Conservation (phyloP, 371 early-diverging fungal genomes). For the Chytridiales sp. region DNA sequence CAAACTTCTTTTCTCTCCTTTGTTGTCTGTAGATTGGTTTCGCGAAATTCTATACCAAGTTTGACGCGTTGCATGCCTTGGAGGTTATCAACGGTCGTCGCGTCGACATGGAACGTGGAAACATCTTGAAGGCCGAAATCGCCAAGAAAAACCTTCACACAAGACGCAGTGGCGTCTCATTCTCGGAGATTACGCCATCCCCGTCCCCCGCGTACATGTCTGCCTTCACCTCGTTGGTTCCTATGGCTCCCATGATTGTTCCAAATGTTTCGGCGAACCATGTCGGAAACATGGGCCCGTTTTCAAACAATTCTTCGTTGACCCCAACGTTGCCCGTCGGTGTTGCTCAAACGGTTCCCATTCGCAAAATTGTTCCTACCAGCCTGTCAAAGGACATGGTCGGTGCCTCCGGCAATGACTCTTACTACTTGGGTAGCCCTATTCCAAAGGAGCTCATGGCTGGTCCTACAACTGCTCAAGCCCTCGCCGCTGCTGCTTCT, state of each 20-base stretch:
- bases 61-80: slow-evolving; percentile 84
- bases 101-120: slow-evolving; percentile 81
- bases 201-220: neutral
- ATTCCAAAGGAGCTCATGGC: too few relatives aligned
- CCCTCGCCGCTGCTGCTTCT: too few relatives aligned
- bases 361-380: too few relatives aligned
- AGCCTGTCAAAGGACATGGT: too few relatives aligned
- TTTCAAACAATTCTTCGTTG: too few relatives aligned
- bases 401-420: too few relatives aligned
- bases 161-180: slow-evolving; percentile 55
- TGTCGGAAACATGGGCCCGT: too few relatives aligned
- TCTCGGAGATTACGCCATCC: slow-evolving; percentile 15
- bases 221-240: neutral
- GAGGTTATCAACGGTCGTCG: slow-evolving; percentile 82
- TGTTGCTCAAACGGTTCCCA: too few relatives aligned
- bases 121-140: slow-evolving; percentile 90
- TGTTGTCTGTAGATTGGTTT: slow-evolving; percentile 74
- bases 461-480: too few relatives aligned
- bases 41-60: slow-evolving; percentile 84
- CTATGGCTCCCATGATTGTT: neutral
- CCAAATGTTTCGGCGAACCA: too few relatives aligned
- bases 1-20: neutral
- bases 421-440: too few relatives aligned
- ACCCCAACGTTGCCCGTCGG: too few relatives aligned
- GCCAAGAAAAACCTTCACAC: slow-evolving; percentile 92